Evolutionary conservation across 768 basidiomycete species (phyloP).

Genomic region (Mycena olivaceomarginata): DNA sequence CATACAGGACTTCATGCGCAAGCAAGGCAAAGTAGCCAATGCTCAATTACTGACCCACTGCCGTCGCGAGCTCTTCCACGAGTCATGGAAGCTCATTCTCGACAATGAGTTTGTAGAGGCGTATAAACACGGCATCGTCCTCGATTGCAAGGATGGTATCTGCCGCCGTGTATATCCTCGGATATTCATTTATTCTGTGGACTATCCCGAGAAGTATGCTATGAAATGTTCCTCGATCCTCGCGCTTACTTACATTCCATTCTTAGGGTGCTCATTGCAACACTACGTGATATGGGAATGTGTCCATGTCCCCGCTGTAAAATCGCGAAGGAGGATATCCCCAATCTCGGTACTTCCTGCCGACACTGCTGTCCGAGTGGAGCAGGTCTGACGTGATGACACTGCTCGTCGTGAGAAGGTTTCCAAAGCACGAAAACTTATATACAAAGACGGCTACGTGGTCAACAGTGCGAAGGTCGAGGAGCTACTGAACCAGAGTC

Average conservation of each 20-base stretch:
- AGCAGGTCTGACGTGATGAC: conserved; percentile 40
- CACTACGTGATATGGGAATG: conserved; percentile 45
- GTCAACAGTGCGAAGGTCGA: conserved; percentile 45
- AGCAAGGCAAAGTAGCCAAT: background rate
- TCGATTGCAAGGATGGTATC: conserved; percentile 46
- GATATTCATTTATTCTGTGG: conserved; percentile 51
- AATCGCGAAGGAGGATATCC: conserved; percentile 44
- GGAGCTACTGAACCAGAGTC: conserved; percentile 49
- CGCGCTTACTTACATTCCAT: background rate
- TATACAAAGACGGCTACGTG: conserved; percentile 48
- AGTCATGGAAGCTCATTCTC: conserved; percentile 18
- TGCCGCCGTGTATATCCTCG: conserved; percentile 46
- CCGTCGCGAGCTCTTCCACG: conserved; percentile 26
- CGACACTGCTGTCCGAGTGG: conserved; percentile 32
- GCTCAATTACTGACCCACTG: conserved; percentile 13
- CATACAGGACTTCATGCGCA: conserved; percentile 6
- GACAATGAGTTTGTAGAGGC: conserved; percentile 46
- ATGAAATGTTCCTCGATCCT: background rate
- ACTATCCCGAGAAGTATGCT: conserved; percentile 51
- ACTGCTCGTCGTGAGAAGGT: conserved; percentile 27
- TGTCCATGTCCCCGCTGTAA: conserved; percentile 57
- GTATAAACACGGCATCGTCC: conserved; percentile 45
- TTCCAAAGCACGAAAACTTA: conserved; percentile 43
- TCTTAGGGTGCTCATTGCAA: conserved; percentile 47
- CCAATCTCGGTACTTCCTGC: conserved; percentile 44